These are phyloP conservation scores for Amoebophrya sp. DNA, from an alignment of 169 alveolate species.

Conservation along the genomic window DNA sequence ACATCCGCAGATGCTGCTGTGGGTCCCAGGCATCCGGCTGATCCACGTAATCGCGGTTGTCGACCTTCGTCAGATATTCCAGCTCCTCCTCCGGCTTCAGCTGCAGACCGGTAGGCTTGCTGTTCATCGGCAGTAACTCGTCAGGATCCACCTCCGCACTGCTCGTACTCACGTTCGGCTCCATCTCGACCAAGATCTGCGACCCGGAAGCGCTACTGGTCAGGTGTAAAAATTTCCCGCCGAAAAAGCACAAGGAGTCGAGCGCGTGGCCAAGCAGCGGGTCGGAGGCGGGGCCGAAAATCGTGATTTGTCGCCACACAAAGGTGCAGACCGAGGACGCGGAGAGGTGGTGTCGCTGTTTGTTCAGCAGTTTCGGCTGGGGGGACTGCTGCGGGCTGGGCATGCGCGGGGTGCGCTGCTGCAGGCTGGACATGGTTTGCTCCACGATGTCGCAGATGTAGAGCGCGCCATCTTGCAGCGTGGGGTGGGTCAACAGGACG, in stretches of 20 bases:
- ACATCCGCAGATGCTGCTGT: too few species aligned
- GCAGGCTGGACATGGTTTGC: too few species aligned
- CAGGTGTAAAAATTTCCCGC: background rate
- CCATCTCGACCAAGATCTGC: background rate
- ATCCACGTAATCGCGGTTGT: background rate
- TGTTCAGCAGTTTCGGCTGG: too few species aligned
- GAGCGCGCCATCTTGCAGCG: background rate
- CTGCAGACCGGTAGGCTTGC: background rate
- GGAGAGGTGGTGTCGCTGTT: too few species aligned
- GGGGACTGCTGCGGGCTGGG: too few species aligned
- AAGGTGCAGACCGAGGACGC: background rate
- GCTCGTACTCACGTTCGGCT: too few species aligned
- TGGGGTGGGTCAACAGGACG: background rate
- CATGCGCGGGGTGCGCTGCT: too few species aligned
- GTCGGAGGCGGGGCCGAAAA: background rate
- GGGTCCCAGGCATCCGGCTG: too few species aligned
- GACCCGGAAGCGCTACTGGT: background rate
- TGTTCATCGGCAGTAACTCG: background rate
- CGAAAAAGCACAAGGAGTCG: background rate
- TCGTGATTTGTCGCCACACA: background rate
- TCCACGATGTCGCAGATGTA: background rate
- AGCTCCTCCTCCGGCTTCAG: background rate
- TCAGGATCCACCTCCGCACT: too few species aligned
- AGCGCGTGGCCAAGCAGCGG: background rate
- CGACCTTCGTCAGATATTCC: background rate